phyloP scores from a whole-genome alignment of 2,329 filamentous ascomycete species.

The Cladophialophora immunda region DNA sequence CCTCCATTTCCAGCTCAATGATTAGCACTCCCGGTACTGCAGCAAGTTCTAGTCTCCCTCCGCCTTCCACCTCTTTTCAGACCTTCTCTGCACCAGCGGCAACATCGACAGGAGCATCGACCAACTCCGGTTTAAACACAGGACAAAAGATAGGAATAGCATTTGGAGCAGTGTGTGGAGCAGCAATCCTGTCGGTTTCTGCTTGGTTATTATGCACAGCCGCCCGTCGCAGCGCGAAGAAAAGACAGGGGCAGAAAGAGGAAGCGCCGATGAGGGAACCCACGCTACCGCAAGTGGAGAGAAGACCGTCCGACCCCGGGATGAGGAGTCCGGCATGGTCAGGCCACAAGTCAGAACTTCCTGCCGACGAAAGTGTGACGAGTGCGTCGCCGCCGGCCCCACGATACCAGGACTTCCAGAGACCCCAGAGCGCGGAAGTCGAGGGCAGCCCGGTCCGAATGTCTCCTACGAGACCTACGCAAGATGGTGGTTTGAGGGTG shows the following conservation, averaged over 20 bases:
- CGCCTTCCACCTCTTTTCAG: background rate
- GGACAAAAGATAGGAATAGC: conserved; percentile 34
- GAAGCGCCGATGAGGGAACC: conserved; percentile 19
- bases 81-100: conserved; percentile 9
- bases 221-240: conserved; percentile 16
- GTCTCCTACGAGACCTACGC: conserved; percentile 25
- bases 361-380: conserved; percentile 32
- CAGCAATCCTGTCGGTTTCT: conserved; percentile 17
- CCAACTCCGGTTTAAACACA: conserved; percentile 22
- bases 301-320: conserved; percentile 21
- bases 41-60: background rate
- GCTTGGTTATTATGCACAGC: conserved; percentile 18
- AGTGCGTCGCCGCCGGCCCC: conserved; percentile 22
- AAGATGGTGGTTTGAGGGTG: conserved; percentile 30
- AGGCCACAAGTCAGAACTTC: conserved; percentile 39
- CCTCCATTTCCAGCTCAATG: conserved; percentile 2
- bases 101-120: background rate
- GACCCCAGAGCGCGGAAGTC: conserved; percentile 31
- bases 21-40: background rate
- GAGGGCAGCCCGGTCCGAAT: conserved; percentile 32
- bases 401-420: conserved; percentile 25
- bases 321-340: conserved; percentile 36
- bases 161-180: conserved; percentile 27
- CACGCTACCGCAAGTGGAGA: conserved; percentile 19
- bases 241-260: conserved; percentile 6